Base-by-base conservation (phyloP, 2,329 filamentous ascomycete species). In the Ophiostoma ulmi region DNA sequence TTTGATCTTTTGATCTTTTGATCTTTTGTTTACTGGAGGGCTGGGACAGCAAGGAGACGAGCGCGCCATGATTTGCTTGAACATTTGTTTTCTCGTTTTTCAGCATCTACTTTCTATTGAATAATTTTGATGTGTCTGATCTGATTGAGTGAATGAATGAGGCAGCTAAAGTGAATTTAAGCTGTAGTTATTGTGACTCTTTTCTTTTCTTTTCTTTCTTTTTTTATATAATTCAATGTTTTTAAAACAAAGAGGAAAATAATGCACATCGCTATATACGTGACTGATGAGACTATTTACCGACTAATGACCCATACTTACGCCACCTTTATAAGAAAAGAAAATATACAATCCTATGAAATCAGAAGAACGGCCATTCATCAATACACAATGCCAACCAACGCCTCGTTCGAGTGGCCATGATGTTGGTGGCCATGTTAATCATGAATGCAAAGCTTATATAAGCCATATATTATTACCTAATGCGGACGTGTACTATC, bases 1-100 rank as follows among this genome's bases (percentile, higher is more conserved):
- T 67, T 39, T 67, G 35, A 68, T 64, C 68, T 63, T 48, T 70
- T n/a, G n/a, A n/a, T n/a, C n/a, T n/a, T 70, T 48, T 31, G n/a
- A 41, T 61, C 35, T 67, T 36, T 39, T 6, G 63, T 26, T 6
- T 35, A 39, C 31, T 31, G 39, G 61, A 64, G 36, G 67, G 7
- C 39, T 39, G 22, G 64, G 22, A 67, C 10, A 39, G 63, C 63
- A 39, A 39, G 63, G 63, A n/a, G 63, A 22, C 63, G 22, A 65
- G 63, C 63, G 36, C 36, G 36, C 35, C 63, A 65, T 65, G 63
- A 65, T 65, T 65, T 39, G 41, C 41, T 22, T 22, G 63, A 38
- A 31, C 26, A 63, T 63, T 63, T 63, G 26, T 35, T 36, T 55
- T 35, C 7, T 26, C 4, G 58, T 36, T 20, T 20, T 63, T 63